Base-by-base conservation (phyloP, 352 stramenopile species). In the Phytophthora nicotianae region DNA sequence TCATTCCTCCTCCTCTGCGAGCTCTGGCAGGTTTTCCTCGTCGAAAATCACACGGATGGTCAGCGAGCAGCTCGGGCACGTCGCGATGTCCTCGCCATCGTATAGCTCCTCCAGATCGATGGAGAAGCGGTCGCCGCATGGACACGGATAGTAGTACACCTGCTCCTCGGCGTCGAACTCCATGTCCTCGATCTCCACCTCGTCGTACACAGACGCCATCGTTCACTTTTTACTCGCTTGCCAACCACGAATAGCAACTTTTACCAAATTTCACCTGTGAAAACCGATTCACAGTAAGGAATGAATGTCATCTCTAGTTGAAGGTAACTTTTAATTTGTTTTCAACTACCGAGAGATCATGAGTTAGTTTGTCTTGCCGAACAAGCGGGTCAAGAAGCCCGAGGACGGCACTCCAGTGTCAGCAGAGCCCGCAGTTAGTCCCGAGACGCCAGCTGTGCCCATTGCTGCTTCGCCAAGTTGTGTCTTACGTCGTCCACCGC, bases 141-240 rank as follows among this genome's bases (percentile, higher is more conserved):
- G 97, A 79, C 97, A 99, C 23, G 93, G 96, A 68, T 99, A 99
- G 59, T 94, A 98, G 71, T 98, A 99, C 48, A 92, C 84, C 62
- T 97, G 81, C 56, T 96, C 92, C 5, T 92, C 79, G n/a, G 81
- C 84, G 65, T 99, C 86, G 78, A 95, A 99, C 50, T 93, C 88
- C 93, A 99, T 99, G 73, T 99, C 96, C 75, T 98, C 94, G 65
- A 99, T 97, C 84, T 98, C 93, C 32, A 99, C 93, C 77, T 99
- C 97, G 80, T 99, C 97, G 77, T 99, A 99, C 53, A 99, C 68
- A 2, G 68, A 81, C 33, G 86, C 88, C 85, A 96, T 95, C 19
- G 38, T 52, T n/a, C 21, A 40, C 24, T 47, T 41, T 52, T 29
- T 23, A 42, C 24, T 51, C 37, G 29, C 50, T 9, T 42, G 13